Percentiles rank a stretch among this genome's conserved stretches.
Evolutionary conservation across 305 asterid genomes (phyloP).

Genomic region (Ilex paraguariensis): DNA sequence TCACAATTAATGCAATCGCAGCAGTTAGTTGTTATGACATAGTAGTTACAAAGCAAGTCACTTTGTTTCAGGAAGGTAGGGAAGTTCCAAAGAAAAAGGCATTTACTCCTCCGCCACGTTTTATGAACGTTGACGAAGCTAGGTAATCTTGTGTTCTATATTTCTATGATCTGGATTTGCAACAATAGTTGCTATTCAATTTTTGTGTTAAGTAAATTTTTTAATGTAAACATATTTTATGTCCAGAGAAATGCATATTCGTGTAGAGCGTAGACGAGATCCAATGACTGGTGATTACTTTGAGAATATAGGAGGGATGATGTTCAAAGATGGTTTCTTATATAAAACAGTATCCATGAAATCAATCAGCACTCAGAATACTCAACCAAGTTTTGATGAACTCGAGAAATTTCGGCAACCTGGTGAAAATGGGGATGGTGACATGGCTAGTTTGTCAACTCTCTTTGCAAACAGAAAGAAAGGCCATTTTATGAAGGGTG

Average conservation of each 20-base stretch:
- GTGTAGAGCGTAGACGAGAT: slow-evolving; percentile 81
- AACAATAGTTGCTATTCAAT: no score
- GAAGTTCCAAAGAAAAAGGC: slow-evolving; percentile 88
- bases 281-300: slow-evolving; percentile 74
- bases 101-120: slow-evolving; percentile 88
- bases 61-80: slow-evolving; percentile 78
- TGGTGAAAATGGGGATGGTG: slow-evolving; percentile 74
- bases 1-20: no score
- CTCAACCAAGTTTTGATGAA: slow-evolving; percentile 92
- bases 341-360: slow-evolving; percentile 75
- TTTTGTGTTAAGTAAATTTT: no score
- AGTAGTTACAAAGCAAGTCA: neutral
- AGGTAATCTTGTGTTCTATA: slow-evolving; percentile 37
- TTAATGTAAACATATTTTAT: neutral
- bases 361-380: slow-evolving; percentile 72
- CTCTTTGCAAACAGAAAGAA: slow-evolving; percentile 84
- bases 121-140: slow-evolving; percentile 90
- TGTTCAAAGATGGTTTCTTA: slow-evolving; percentile 93
- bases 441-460: slow-evolving; percentile 71
- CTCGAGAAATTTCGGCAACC: slow-evolving; percentile 91
- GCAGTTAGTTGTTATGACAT: neutral
- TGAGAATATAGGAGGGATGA: slow-evolving; percentile 83
- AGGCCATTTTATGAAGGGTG: slow-evolving; percentile 94
- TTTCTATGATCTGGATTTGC: neutral
- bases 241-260: slow-evolving; percentile 77